Percentiles rank a stretch among this genome's conserved stretches.
These are phyloP conservation scores for Nectriaceae sp. DNA, from an alignment of 2,329 filamentous ascomycete species.

Conservation along the genomic window DNA sequence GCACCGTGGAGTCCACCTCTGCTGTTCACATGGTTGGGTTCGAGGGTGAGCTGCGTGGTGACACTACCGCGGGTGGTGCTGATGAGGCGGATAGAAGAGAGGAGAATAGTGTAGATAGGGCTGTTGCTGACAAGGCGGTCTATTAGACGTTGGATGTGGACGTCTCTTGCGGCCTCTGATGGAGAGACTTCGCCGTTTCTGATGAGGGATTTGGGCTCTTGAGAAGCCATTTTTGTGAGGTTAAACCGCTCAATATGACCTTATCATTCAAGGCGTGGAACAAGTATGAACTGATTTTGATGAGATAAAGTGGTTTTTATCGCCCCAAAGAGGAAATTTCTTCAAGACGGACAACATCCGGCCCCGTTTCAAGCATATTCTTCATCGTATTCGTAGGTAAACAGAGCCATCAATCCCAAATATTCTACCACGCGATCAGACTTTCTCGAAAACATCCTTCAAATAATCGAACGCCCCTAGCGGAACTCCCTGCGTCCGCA, in stretches of 20 bases:
- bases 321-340: slow-evolving; percentile 19
- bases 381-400: too few relatives aligned
- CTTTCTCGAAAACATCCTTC: slow-evolving; percentile 27
- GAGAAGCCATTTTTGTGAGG: not conserved
- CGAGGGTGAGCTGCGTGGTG: slow-evolving; percentile 49
- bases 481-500: slow-evolving; percentile 57
- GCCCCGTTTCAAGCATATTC: slow-evolving; percentile 28
- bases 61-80: slow-evolving; percentile 49
- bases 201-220: not conserved
- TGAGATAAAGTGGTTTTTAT: too few relatives aligned
- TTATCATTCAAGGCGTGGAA: not conserved
- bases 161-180: slow-evolving; percentile 12
- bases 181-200: not conserved
- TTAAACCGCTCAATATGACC: not conserved
- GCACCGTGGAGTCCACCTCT: slow-evolving; percentile 70
- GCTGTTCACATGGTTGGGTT: slow-evolving; percentile 65
- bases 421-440: too few relatives aligned
- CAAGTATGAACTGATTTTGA: not conserved
- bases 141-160: slow-evolving; percentile 35
- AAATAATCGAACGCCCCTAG: slow-evolving; percentile 61
- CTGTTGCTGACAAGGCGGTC: slow-evolving; percentile 44
- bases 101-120: slow-evolving; percentile 52
- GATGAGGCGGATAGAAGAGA: slow-evolving; percentile 45
- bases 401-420: not conserved
- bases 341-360: slow-evolving; percentile 23